Percentiles rank a stretch among this genome's conserved stretches.
Evolutionary conservation across 768 basidiomycete species (phyloP).

Genomic region (Kwoniella sp.): DNA sequence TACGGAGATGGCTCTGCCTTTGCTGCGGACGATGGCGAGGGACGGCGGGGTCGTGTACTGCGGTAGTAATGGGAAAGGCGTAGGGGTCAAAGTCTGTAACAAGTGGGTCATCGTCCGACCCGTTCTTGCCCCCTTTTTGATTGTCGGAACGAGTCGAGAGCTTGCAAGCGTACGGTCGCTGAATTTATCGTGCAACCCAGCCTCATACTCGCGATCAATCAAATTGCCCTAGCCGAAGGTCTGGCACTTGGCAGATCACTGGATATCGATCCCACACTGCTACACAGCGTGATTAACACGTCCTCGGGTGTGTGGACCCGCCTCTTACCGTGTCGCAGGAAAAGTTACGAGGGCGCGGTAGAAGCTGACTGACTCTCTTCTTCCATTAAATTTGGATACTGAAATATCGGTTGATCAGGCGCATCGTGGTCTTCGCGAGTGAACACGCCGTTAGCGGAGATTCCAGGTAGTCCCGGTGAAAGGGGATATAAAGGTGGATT

Average conservation of each 20-base stretch:
- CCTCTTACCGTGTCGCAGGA: not conserved
- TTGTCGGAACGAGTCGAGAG: no score
- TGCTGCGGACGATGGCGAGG: slow-evolving; percentile 43
- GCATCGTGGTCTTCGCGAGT: slow-evolving; percentile 50
- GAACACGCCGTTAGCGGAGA: slow-evolving; percentile 41
- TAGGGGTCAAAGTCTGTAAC: slow-evolving; percentile 51
- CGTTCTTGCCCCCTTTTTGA: no score
- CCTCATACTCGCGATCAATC: slow-evolving; percentile 49
- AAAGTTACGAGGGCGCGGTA: no score
- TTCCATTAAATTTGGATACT: not conserved
- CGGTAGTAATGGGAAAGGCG: slow-evolving; percentile 44
- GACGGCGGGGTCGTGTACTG: slow-evolving; percentile 42
- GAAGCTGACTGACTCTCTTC: no score
- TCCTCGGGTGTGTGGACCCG: slow-evolving; percentile 35
- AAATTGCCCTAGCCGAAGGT: slow-evolving; percentile 48
- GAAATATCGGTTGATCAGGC: slow-evolving; percentile 16
- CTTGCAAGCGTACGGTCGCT: not conserved
- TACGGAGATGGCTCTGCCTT: slow-evolving; percentile 33
- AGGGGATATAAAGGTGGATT: slow-evolving; percentile 43
- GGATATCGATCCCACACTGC: slow-evolving; percentile 37
- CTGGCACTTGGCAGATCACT: slow-evolving; percentile 41
- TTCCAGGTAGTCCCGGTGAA: slow-evolving; percentile 33
- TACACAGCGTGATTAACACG: slow-evolving; percentile 44
- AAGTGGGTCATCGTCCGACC: slow-evolving; percentile 39
- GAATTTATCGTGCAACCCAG: slow-evolving; percentile 18